phyloP scores from a whole-genome alignment of 2,329 filamentous ascomycete species.

The Corniculantispora saksenae region DNA sequence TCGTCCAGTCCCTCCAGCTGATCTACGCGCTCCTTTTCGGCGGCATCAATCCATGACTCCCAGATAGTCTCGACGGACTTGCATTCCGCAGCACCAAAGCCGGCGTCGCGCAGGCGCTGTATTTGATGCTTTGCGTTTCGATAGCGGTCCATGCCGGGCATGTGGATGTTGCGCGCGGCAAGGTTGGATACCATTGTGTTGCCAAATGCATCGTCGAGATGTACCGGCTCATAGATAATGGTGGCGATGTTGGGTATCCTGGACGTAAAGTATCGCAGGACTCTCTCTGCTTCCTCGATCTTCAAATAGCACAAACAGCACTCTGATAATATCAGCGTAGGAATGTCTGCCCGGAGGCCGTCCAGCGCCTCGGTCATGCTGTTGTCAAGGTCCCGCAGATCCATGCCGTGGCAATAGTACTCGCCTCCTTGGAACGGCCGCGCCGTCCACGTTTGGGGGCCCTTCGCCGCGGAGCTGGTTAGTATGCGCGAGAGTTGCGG shows the following conservation, averaged over 20 bases:
- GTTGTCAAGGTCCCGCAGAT: constrained; percentile 62
- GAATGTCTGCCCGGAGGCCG: constrained; percentile 57
- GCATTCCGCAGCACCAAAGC: constrained; percentile 55
- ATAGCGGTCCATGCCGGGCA: constrained; percentile 80
- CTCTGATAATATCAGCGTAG: constrained; percentile 88
- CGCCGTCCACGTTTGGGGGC: constrained; percentile 44
- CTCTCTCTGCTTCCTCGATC: constrained; percentile 59
- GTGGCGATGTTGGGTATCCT: constrained; percentile 54
- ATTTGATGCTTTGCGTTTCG: constrained; percentile 68
- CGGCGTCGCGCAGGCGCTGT: constrained; percentile 63
- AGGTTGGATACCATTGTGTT: constrained; percentile 91
- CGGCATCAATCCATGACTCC: constrained; percentile 67
- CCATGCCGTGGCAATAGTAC: constrained; percentile 64
- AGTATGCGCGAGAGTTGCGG: constrained; percentile 43
- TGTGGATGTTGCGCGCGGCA: constrained; percentile 74
- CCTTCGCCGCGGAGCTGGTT: constrained; percentile 31
- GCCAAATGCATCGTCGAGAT: constrained; percentile 82
- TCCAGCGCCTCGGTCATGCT: constrained; percentile 25
- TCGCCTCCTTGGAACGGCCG: constrained; percentile 41
- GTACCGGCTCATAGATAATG: constrained; percentile 86
- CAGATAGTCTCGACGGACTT: constrained; percentile 63
- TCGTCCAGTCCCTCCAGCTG: constrained; percentile 87
- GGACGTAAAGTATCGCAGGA: constrained; percentile 65
- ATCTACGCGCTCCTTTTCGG: constrained; percentile 79
- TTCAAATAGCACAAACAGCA: constrained; percentile 92